Evolutionary conservation across 1,284 basidiomycete species (phyloP), one percentile per base, ranked within the genome.

Genomic region (Apiotrichum porosum): DNA sequence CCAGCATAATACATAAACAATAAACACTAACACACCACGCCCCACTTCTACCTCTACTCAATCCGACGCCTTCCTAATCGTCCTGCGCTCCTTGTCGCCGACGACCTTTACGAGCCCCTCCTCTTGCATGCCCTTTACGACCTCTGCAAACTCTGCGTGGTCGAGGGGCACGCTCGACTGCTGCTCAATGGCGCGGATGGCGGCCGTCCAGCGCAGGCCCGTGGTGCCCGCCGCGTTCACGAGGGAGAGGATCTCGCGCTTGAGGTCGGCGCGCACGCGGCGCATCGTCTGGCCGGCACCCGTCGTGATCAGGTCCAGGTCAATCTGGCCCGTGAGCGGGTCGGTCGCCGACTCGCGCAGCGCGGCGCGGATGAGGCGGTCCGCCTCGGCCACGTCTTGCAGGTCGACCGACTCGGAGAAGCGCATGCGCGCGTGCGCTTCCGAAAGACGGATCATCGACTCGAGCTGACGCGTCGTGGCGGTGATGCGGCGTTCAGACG

Each of bases 391-490:
- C 19, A 98, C 95, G 66, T 98, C 95, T 46, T 78, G 75, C 35
- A 89, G 76, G 60, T 93, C 86, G 42, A 98, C 94, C 42, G 81
- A 80, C 24, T 83, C 78, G 18, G 85, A 86, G 71, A 95, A 86
- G 1, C 92, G 82, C 93, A 97, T 97, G 19, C 93, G 81, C 0
- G 94, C 93, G 67, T 98, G 94, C 0, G 87, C 94, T 74, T 98
- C 95, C 0, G 87, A 86, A 23, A 99, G 80, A n/a, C 95, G 88
- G 66, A 98, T 97, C 85, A 98, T 91, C 60, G 84, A 88, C 73
- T 98, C 94, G 24, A 98, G 82, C 73, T 98, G 94, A 44, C 94
- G 83, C 1, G 95, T 97, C 24, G 94, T 98, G 1, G 95, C 94
- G 0, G 95, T 98, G 72, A 98, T 98, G 12, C 94, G 84, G 63